A percentile compares a stretch with the other conserved stretches of the same genome.
These are phyloP conservation scores for Acacia confusa DNA, from an alignment of 306 rosid species.

Conservation along the genomic window DNA sequence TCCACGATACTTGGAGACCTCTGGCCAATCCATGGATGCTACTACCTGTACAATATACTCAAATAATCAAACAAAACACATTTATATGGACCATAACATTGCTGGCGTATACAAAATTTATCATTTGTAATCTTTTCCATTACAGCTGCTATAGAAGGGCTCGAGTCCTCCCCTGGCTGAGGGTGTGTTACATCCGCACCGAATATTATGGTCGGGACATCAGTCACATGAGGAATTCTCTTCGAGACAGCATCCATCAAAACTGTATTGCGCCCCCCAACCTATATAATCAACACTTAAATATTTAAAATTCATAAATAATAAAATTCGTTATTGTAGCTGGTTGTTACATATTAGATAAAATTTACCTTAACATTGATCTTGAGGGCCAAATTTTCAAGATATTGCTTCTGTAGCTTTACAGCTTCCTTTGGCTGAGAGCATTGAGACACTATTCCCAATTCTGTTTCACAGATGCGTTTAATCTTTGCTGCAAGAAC, in stretches of 20 bases:
- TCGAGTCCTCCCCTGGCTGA: conserved; percentile 61
- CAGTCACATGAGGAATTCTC: conserved; percentile 55
- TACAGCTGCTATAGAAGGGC: conserved; percentile 92
- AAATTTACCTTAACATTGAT: conserved; percentile 77
- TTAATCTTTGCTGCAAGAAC: conserved; percentile 58
- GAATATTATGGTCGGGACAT: conserved; percentile 63
- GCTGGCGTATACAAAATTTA: background rate
- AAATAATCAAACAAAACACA: background rate
- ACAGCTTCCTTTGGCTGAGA: conserved; percentile 47
- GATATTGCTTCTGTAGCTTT: conserved; percentile 46
- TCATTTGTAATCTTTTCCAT: background rate
- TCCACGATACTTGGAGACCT: conserved; percentile 60
- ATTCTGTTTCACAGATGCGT: conserved; percentile 74
- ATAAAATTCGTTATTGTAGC: background rate
- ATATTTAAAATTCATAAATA: background rate
- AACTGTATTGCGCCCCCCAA: conserved; percentile 71
- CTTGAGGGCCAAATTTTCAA: conserved; percentile 78
- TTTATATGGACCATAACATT: background rate
- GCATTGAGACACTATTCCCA: conserved; percentile 87
- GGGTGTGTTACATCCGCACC: conserved; percentile 96
- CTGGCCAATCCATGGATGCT: conserved; percentile 96
- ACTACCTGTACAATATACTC: conserved; percentile 55
- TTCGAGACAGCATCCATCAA: conserved; percentile 52
- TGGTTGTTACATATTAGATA: background rate
- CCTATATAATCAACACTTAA: conserved; percentile 38